Base-by-base conservation (phyloP, 2,329 filamentous ascomycete species). In the Leptographium lundbergii region DNA sequence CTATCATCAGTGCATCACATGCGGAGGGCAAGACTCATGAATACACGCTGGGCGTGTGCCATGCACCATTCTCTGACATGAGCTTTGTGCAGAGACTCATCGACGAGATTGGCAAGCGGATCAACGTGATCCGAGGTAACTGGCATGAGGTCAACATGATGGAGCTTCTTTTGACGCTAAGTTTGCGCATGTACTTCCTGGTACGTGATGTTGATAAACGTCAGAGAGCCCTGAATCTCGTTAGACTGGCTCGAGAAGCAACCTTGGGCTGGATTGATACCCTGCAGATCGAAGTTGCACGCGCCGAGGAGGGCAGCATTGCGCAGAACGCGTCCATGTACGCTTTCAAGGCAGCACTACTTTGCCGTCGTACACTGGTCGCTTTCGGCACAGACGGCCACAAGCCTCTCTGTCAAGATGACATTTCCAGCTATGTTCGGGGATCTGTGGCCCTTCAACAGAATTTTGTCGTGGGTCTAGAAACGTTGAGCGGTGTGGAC, bases 121-220 rank as follows among this genome's bases (percentile, higher is more conserved):
- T 87, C 0, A 65, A 70, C 0, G 65, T 67, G 0, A 77, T 88
- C 9, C 65, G 67, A 0, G 67, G 71, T 0, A 87, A 82, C 52
- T 86, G 82, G 79, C 74, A 82, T 0, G 84, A 88, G 61, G 71
- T 70, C 0, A 68, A 80, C 57, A 74, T 75, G 17, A 86, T 88
- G 81, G 77, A 81, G 5, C 73, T 77, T 0, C 58, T 86, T 1
- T 73, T 86, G 6, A 79, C 74, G 0, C 63, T 87, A 0, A 64
- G 72, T 0, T 65, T 82, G 0, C 75, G 79, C 2, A 64, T 68
- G 1, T 74, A 65, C 57, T 63, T 54, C 25, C 64, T 68, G 36
- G 39, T 25, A 4, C 64, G 60, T 17, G 47, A 61, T 3, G 54
- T 53, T 61, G 5, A 39, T 54, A 29, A 59, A 61, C 7, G 53